Evolutionary conservation across 345 rosid genomes (phyloP).

Genomic region (Citrus reticulata): DNA sequence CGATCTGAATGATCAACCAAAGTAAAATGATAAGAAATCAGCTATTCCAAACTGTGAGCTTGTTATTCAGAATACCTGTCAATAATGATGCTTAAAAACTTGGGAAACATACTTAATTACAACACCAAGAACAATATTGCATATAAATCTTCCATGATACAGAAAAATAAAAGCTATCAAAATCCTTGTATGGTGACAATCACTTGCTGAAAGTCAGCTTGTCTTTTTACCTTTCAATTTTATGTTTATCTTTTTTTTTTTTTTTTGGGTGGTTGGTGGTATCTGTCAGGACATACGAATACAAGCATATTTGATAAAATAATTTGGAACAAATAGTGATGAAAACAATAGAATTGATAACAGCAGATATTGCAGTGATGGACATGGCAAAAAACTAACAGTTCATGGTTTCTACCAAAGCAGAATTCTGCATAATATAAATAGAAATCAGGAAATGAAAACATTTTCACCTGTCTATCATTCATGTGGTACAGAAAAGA

Average conservation of each 20-base stretch:
- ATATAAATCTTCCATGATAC: neutral
- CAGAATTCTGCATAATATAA: neutral
- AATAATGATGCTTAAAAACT: constrained; percentile 6
- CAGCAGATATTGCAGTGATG: neutral
- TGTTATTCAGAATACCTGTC: neutral
- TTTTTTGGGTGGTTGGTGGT: too few species aligned
- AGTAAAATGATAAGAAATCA: constrained; percentile 16
- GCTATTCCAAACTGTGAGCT: constrained; percentile 7
- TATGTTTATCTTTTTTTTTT: neutral
- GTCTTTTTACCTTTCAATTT: neutral
- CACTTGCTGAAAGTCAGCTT: neutral
- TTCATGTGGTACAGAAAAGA: constrained; percentile 97
- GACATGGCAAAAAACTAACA: neutral
- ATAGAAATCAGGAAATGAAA: neutral
- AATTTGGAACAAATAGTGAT: neutral
- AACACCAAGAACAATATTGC: neutral
- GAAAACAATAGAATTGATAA: neutral
- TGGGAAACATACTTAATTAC: neutral
- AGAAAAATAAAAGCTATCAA: neutral
- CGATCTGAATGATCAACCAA: constrained; percentile 52
- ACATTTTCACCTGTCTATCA: constrained; percentile 56
- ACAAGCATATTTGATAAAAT: neutral
- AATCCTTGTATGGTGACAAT: neutral
- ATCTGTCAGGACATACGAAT: neutral
- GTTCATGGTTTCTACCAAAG: neutral